Base-by-base conservation (phyloP, 306 rosid species). In the Sechiopsis laciniata region DNA sequence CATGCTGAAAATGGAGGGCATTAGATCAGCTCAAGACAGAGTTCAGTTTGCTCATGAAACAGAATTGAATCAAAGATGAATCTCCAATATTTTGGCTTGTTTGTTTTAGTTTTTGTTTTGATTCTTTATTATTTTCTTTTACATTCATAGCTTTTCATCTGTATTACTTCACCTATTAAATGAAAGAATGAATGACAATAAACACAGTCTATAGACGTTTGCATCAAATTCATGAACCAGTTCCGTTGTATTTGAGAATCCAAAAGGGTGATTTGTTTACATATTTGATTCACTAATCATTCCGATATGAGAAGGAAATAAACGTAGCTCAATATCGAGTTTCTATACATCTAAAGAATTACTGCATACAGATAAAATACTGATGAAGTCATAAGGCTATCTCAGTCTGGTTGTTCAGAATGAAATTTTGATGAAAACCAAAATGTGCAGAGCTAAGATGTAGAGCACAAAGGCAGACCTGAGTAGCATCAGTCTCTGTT, bases 391-490 rank as follows among this genome's bases (percentile, higher is more conserved):
- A 24, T 20, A 15, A n/a, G 66, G 63, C 15, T 29, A 20, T 60
- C 59, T 26, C 24, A 3, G 48, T 40, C 7, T 67, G 48, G 50
- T 51, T 26, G 45, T 65, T 88, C 85, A 90, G 78, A 90, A 85
- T 3, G 97, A 87, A 78, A 89, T 81, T 85, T 82, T 91, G 83
- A 91, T 82, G 74, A 94, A 94, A 78, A 91, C 99, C 72, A 91
- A 17, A 68, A 91, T 78, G 80, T 94, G 82, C 61, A 90, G 66
- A 73, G 88, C 92, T 78, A 94, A 85, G 80, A 91, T 89, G 80
- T 94, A 91, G 67, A 91, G 89, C 84, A 94, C 99, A 22, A 91
- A 89, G 62, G 91, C 85, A 45, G 96, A 91, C 83, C 99, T 81
- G 66, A 94, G 84, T 51, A 90, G 82, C 97, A 91, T 86, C 42